phyloP scores from a whole-genome alignment of 768 basidiomycete species.

The Russula brevipes region DNA sequence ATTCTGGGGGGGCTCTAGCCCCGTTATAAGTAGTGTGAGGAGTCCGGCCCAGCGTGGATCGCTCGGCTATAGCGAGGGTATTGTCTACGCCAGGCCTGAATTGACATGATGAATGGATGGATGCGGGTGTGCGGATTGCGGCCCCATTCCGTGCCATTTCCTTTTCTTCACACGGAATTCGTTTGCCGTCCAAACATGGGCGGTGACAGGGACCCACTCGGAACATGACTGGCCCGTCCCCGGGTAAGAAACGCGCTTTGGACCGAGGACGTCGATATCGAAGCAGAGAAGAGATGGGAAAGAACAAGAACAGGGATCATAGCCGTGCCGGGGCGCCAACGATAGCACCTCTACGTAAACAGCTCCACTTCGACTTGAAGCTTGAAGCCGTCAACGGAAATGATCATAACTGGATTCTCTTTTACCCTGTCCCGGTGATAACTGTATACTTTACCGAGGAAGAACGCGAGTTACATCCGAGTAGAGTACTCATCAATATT shows the following conservation, averaged over 20 bases:
- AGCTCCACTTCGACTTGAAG: no score
- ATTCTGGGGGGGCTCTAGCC: neutral
- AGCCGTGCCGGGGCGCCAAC: no score
- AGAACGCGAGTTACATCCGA: no score
- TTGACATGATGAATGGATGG: conserved; percentile 7
- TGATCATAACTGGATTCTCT: no score
- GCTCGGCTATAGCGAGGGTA: neutral
- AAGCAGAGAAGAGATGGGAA: neutral
- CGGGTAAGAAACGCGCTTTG: neutral
- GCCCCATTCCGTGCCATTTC: neutral
- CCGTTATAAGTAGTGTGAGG: neutral
- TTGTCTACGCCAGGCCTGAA: neutral
- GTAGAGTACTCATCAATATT: no score
- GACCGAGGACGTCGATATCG: neutral
- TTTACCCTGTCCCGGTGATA: no score
- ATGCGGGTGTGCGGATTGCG: neutral
- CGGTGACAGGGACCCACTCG: neutral
- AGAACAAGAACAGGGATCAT: neutral
- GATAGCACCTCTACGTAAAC: no score
- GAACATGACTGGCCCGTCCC: neutral
- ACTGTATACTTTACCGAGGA: no score
- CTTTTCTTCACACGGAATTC: neutral
- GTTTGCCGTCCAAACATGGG: neutral
- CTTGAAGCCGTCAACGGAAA: no score
- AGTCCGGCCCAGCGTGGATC: neutral